These are phyloP conservation scores for Tolypocladium endophyticum DNA, from an alignment of 2,329 filamentous ascomycete species.

Conservation along the genomic window DNA sequence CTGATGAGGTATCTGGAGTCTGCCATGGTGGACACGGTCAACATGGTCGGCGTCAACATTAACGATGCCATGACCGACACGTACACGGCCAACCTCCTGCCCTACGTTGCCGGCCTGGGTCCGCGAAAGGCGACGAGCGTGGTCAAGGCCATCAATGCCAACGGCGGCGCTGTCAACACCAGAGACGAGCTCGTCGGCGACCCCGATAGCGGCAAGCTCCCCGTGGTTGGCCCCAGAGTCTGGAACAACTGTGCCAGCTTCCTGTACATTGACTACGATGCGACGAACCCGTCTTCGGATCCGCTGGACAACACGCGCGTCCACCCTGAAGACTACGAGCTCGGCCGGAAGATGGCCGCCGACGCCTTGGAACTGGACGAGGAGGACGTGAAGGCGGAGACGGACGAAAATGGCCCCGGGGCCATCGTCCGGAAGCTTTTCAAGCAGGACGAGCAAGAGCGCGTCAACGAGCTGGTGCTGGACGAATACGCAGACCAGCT, in stretches of 20 bases:
- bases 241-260: constrained; percentile 98
- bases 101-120: constrained; percentile 83
- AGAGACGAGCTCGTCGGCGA: constrained; percentile 85
- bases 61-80: constrained; percentile 78
- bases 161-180: constrained; percentile 75
- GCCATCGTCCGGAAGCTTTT: constrained; percentile 94
- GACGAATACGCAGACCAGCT: constrained; percentile 97
- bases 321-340: constrained; percentile 95
- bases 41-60: constrained; percentile 89
- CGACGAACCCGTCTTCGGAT: constrained; percentile 71
- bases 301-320: constrained; percentile 95
- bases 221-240: constrained; percentile 78
- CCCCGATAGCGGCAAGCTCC: constrained; percentile 64
- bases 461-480: constrained; percentile 89
- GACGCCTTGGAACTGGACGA: constrained; percentile 95
- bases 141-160: constrained; percentile 73
- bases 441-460: constrained; percentile 84
- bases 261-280: constrained; percentile 79
- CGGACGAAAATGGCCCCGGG: constrained; percentile 77
- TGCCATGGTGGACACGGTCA: constrained; percentile 98
- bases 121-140: constrained; percentile 77
- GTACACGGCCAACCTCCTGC: constrained; percentile 77
- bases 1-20: constrained; percentile 79
- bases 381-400: constrained; percentile 93
- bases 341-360: constrained; percentile 95